Conservation (phyloP, 495 filamentous ascomycete species). For the Xylaria telfairii region DNA sequence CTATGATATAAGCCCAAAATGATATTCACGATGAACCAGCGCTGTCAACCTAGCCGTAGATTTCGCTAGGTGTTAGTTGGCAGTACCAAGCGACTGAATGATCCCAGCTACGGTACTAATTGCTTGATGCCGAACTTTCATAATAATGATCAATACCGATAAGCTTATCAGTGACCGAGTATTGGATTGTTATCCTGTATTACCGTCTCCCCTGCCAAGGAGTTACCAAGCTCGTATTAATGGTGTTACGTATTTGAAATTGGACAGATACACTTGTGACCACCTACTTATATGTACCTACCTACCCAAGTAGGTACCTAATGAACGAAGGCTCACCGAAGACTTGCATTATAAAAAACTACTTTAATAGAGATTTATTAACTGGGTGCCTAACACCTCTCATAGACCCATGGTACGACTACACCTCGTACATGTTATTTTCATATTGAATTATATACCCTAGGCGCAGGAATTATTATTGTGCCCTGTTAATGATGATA, state of each 20-base stretch:
- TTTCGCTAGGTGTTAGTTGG: neutral
- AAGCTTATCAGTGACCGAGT: neutral
- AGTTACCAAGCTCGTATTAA: neutral
- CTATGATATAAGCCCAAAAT: neutral
- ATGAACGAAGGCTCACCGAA: neutral
- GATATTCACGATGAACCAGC: neutral
- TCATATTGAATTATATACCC: neutral
- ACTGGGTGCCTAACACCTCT: neutral
- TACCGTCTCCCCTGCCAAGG: slow-evolving; percentile 4
- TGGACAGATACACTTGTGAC: neutral
- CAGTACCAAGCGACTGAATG: neutral
- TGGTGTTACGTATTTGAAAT: slow-evolving; percentile 7
- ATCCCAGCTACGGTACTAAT: neutral
- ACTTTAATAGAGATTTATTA: neutral
- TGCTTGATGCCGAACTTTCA: neutral
- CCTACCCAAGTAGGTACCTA: neutral
- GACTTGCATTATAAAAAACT: neutral
- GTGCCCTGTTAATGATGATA: neutral
- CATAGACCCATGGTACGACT: neutral
- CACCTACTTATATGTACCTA: too few species aligned
- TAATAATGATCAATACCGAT: neutral
- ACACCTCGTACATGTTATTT: slow-evolving; percentile 3
- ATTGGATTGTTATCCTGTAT: neutral
- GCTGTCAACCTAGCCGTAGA: neutral
- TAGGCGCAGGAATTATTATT: neutral